A percentile compares a stretch with the other conserved stretches of the same genome.
These are phyloP conservation scores for Neurospora sp. DNA, from an alignment of 495 filamentous ascomycete genomes.

Conservation along the genomic window DNA sequence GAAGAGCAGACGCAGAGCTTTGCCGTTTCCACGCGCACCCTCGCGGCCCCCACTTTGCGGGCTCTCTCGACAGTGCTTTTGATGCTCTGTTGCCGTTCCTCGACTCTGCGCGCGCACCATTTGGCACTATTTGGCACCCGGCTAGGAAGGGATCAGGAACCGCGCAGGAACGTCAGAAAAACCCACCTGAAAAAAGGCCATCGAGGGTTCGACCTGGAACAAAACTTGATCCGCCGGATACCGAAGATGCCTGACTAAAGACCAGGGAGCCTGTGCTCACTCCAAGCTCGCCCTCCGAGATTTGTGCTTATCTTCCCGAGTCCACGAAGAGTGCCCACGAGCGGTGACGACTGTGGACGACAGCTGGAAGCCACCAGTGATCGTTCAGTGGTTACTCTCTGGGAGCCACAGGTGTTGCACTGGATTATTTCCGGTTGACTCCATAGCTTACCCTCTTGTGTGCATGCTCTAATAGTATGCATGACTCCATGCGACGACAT, in stretches of 20 bases:
- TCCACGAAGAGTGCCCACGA: not conserved
- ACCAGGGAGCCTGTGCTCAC: not conserved
- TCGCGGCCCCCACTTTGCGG: not conserved
- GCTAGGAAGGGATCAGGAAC: not conserved
- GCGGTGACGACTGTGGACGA: not conserved
- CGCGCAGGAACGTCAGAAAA: not conserved
- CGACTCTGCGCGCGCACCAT: not conserved
- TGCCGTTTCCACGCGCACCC: not conserved
- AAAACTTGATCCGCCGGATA: not conserved
- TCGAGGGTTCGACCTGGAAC: not conserved
- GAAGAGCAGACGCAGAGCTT: conserved; percentile 2
- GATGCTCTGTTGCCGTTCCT: not conserved
- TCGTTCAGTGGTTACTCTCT: not conserved
- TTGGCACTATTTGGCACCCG: not conserved
- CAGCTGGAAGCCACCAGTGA: not conserved
- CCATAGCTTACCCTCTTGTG: not conserved
- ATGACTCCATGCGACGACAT: not conserved
- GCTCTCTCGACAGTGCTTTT: not conserved
- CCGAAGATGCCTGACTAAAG: not conserved
- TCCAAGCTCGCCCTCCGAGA: not conserved
- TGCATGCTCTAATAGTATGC: not conserved
- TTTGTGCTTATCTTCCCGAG: not conserved
- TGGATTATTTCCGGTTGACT: not conserved
- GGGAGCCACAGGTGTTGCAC: not conserved
- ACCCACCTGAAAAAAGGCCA: not conserved